Conservation (phyloP, 2,329 filamentous ascomycete genomes). For the Phialophora chinensis region DNA sequence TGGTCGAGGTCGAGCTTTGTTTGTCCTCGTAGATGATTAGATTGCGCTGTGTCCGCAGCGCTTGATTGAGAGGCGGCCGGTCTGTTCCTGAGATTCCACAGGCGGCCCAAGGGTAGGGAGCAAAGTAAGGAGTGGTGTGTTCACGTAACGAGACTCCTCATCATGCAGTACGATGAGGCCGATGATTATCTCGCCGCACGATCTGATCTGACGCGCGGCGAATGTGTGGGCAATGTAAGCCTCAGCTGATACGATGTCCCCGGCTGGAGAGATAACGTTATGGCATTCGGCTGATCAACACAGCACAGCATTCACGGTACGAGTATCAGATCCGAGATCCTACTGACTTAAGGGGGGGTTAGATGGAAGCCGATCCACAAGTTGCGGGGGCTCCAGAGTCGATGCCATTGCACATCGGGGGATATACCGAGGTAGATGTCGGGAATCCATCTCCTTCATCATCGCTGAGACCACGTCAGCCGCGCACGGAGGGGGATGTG, state of each 20-base stretch:
- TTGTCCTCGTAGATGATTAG: not conserved
- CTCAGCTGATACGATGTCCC: not conserved
- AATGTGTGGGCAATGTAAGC: not conserved
- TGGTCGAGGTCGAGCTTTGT: not conserved
- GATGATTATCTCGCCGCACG: not conserved
- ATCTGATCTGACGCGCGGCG: not conserved
- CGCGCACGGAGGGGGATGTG: too few species aligned
- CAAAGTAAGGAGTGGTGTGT: not conserved
- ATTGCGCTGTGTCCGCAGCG: not conserved
- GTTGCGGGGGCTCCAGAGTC: not conserved
- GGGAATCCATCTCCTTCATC: not conserved
- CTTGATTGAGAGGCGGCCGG: not conserved
- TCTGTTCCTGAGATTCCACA: not conserved
- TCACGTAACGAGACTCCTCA: not conserved
- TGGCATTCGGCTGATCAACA: not conserved
- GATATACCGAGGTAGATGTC: slow-evolving; percentile 1
- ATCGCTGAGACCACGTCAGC: not conserved
- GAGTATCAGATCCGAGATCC: not conserved
- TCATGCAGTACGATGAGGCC: not conserved
- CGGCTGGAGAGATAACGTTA: not conserved
- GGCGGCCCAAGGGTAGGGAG: not conserved
- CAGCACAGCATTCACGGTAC: not conserved
- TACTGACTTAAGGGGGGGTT: not conserved
- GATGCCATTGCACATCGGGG: not conserved
- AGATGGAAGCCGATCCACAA: not conserved